Evolutionary conservation across 78 protist genomes (phyloP).

Genomic region (Cavenderia fasciculata): DNA sequence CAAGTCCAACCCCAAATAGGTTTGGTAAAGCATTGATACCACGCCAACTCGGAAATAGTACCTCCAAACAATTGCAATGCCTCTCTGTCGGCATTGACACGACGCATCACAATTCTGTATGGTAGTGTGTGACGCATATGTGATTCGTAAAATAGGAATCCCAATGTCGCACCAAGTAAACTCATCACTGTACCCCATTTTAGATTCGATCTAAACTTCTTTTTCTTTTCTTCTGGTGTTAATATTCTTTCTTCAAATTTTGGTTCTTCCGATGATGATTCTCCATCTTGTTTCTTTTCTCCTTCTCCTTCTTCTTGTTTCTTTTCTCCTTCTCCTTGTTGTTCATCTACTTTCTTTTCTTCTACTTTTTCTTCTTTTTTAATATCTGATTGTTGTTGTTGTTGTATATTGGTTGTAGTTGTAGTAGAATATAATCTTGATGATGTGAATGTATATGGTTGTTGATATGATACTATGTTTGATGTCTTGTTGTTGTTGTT

Average conservation of each 20-base stretch:
- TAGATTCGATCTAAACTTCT: constrained; percentile 32
- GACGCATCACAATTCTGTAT: constrained; percentile 32
- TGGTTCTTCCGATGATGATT: not conserved
- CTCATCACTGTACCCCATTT: constrained; percentile 45
- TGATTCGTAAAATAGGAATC: constrained; percentile 64
- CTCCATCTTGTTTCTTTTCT: constrained; percentile 5
- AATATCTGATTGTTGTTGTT: not conserved
- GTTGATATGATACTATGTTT: too few relatives aligned
- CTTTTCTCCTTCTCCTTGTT: not conserved
- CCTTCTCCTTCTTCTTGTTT: not conserved
- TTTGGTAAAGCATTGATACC: constrained; percentile 42
- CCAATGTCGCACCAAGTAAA: not conserved
- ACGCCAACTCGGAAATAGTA: not conserved
- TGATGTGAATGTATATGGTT: too few relatives aligned
- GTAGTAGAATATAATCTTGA: too few relatives aligned
- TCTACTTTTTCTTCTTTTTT: constrained; percentile 1
- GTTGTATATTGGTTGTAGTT: too few relatives aligned
- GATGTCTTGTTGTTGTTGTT: too few relatives aligned
- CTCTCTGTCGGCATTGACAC: not conserved
- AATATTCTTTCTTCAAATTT: constrained; percentile 2
- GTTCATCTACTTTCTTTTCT: constrained; percentile 14
- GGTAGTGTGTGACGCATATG: constrained; percentile 37
- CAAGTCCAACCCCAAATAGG: constrained; percentile 43
- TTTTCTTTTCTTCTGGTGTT: constrained; percentile 4
- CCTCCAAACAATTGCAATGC: constrained; percentile 40